A percentile compares a stretch with the other conserved stretches of the same genome.
phyloP scores from a whole-genome alignment of 768 basidiomycete species.

The Mycena chlorophos region DNA sequence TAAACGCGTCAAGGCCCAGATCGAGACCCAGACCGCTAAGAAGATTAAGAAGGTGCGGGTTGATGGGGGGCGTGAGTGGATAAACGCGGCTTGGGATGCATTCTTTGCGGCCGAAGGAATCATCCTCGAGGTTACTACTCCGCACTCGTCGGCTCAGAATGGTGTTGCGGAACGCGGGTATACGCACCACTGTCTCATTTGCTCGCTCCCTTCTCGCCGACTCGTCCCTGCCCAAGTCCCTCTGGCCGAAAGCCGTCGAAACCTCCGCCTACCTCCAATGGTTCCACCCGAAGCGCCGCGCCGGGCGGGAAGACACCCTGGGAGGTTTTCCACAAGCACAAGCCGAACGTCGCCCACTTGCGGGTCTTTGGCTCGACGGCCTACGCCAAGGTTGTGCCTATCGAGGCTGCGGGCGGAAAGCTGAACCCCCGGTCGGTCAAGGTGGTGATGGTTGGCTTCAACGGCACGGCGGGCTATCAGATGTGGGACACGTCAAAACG shows the following conservation, averaged over 20 bases:
- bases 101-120: slow-evolving; percentile 1
- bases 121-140: slow-evolving; percentile 24
- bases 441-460: slow-evolving; percentile 26
- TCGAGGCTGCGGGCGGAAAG: slow-evolving; percentile 12
- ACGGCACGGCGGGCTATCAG: slow-evolving; percentile 21
- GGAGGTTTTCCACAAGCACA: slow-evolving; percentile 20
- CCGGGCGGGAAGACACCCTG: slow-evolving; percentile 10
- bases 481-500: slow-evolving; percentile 16
- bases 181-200: slow-evolving; percentile 29
- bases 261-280: slow-evolving; percentile 22
- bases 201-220: slow-evolving; percentile 26
- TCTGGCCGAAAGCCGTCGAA: slow-evolving; percentile 21
- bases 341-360: slow-evolving; percentile 31
- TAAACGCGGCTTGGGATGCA: neutral
- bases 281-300: slow-evolving; percentile 8
- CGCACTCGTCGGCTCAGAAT: slow-evolving; percentile 34
- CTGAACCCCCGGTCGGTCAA: slow-evolving; percentile 17
- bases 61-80: slow-evolving; percentile 7
- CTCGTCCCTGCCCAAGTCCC: slow-evolving; percentile 20
- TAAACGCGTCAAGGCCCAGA: neutral
- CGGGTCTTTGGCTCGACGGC: slow-evolving; percentile 33
- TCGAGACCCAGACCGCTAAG: slow-evolving; percentile 8
- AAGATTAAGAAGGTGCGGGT: neutral
- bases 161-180: slow-evolving; percentile 31
- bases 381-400: slow-evolving; percentile 26